Percentiles rank a stretch among this genome's conserved stretches.
Conservation (phyloP, 495 filamentous ascomycete species). For the Penicillium salamii region DNA sequence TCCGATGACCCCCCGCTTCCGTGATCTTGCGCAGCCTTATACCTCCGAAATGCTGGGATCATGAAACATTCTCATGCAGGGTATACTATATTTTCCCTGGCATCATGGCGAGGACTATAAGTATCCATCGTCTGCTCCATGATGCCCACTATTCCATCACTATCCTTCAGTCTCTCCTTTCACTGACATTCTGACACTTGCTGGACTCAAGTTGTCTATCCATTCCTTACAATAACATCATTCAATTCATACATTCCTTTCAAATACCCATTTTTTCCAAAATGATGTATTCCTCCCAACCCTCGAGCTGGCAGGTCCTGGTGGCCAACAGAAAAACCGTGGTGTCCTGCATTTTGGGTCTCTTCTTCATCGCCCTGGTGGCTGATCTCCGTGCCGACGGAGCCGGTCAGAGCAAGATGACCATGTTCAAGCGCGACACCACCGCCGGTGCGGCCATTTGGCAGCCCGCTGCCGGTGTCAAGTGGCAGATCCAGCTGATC, state of each 20-base stretch:
- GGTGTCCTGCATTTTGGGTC: background rate
- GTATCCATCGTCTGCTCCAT: background rate
- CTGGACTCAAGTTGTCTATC: slow-evolving; percentile 10
- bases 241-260: background rate
- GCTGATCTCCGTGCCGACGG: slow-evolving; percentile 2
- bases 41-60: background rate
- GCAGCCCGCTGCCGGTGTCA: slow-evolving; percentile 10
- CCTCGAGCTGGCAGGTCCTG: background rate
- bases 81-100: background rate
- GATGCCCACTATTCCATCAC: background rate
- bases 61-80: slow-evolving; percentile 1
- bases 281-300: background rate
- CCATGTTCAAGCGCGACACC: background rate
- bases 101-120: background rate
- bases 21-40: background rate
- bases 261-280: background rate
- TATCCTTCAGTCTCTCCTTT: slow-evolving; percentile 5
- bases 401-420: background rate
- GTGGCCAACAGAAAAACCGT: background rate
- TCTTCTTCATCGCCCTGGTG: slow-evolving; percentile 6
- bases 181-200: slow-evolving; percentile 8
- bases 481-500: slow-evolving; percentile 13
- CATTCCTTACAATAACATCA: background rate
- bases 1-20: background rate
- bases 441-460: slow-evolving; percentile 1